phyloP scores from a whole-genome alignment of 2,329 filamentous ascomycete species.

The Diplodia corticola region DNA sequence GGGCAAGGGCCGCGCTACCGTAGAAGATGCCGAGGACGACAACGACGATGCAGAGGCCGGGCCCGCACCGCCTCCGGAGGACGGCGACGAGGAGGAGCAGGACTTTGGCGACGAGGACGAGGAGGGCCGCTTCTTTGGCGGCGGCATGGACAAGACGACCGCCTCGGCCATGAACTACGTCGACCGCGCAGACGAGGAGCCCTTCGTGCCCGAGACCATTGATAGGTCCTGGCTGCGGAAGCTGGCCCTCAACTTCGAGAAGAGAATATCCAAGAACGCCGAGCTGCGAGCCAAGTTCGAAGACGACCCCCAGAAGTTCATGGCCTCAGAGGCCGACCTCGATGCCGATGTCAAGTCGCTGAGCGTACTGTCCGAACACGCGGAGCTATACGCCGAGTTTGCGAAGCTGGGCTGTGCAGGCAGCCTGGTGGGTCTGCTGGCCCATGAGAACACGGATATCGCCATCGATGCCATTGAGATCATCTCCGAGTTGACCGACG shows the following conservation, averaged over 20 bases:
- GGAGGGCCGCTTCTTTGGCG: slow-evolving; percentile 93
- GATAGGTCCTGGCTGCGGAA: slow-evolving; percentile 82
- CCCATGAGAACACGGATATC: slow-evolving; percentile 96
- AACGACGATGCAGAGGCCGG: slow-evolving; percentile 50
- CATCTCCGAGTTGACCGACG: slow-evolving; percentile 86
- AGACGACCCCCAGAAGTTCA: slow-evolving; percentile 75
- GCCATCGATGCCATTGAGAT: slow-evolving; percentile 90
- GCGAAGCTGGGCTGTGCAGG: slow-evolving; percentile 70
- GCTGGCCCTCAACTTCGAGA: slow-evolving; percentile 81
- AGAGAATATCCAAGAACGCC: slow-evolving; percentile 85
- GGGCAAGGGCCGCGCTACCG: slow-evolving; percentile 48
- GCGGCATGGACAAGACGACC: slow-evolving; percentile 79
- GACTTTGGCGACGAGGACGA: slow-evolving; percentile 69
- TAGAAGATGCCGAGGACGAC: slow-evolving; percentile 51
- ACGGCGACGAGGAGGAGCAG: slow-evolving; percentile 50
- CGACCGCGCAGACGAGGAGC: slow-evolving; percentile 23
- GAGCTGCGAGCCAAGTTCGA: slow-evolving; percentile 86
- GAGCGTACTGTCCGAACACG: slow-evolving; percentile 83
- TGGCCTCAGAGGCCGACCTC: slow-evolving; percentile 83
- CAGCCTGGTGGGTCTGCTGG: slow-evolving; percentile 76
- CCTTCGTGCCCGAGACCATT: slow-evolving; percentile 68
- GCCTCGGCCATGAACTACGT: slow-evolving; percentile 20
- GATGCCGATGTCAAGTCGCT: slow-evolving; percentile 85
- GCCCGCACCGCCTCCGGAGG: slow-evolving; percentile 55
- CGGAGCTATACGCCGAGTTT: slow-evolving; percentile 79